These are phyloP conservation scores for Diaporthe australafricana DNA, from an alignment of 2,329 filamentous ascomycete genomes.

Conservation along the genomic window DNA sequence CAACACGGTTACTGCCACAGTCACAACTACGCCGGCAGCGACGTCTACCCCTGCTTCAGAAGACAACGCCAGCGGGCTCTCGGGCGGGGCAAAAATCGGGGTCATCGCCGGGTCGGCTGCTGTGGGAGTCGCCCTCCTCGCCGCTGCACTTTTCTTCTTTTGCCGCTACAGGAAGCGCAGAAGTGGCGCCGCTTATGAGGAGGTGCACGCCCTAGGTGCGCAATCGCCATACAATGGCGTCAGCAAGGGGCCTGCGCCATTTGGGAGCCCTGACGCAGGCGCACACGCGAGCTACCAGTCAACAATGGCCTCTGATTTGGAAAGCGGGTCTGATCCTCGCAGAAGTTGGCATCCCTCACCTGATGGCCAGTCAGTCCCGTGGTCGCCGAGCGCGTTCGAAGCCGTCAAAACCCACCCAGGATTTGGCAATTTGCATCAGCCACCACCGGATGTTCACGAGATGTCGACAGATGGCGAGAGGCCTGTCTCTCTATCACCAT, in stretches of 20 bases:
- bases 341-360: slow-evolving; percentile 26
- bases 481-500: neutral
- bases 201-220: slow-evolving; percentile 47
- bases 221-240: slow-evolving; percentile 11
- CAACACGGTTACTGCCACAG: slow-evolving; percentile 16
- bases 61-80: slow-evolving; percentile 36
- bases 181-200: slow-evolving; percentile 40
- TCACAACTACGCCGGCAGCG: slow-evolving; percentile 16
- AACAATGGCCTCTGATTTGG: slow-evolving; percentile 22
- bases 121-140: slow-evolving; percentile 40
- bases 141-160: slow-evolving; percentile 40
- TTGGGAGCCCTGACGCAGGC: slow-evolving; percentile 2
- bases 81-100: slow-evolving; percentile 43
- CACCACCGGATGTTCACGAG: slow-evolving; percentile 39
- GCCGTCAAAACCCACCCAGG: slow-evolving; percentile 11
- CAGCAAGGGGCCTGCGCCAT: slow-evolving; percentile 4
- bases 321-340: slow-evolving; percentile 10
- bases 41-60: slow-evolving; percentile 22
- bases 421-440: slow-evolving; percentile 30
- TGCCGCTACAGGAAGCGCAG: slow-evolving; percentile 41
- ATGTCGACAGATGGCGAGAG: slow-evolving; percentile 30
- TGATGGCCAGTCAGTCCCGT: slow-evolving; percentile 26
- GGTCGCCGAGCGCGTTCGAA: slow-evolving; percentile 32
- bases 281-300: slow-evolving; percentile 8
- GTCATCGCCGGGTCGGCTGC: slow-evolving; percentile 44